Base-by-base conservation (phyloP, 306 rosid species). In the Fragaria ananassa region DNA sequence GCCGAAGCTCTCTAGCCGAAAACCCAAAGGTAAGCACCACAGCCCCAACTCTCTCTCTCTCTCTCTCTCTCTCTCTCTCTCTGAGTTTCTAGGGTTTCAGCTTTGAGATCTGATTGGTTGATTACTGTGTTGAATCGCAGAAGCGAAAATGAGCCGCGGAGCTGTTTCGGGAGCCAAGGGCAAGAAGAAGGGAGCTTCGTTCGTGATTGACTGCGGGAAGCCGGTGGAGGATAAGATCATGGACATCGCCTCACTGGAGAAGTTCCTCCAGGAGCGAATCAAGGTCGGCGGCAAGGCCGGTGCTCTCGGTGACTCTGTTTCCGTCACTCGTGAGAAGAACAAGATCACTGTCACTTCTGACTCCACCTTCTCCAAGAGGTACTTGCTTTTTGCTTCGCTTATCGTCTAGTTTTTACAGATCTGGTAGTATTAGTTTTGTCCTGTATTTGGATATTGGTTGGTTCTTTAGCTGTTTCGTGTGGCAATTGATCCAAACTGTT, bases 171-270 rank as follows among this genome's bases (percentile, higher is more conserved):
- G 91, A 1, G 64, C 89, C n/a, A 95, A 91, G 96, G 99, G 97
- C 47, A 95, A 91, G 95, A 95, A 91, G 92, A 95, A 95, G 89
- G 93, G 91, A 0, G 93, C 82, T 17, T 82, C 86, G 0, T 95
- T 95, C 80, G 91, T 92, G 75, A 87, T 95, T 53, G 99, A 95
- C 70, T 95, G 99, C 73, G 83, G 87, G 12, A 92, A 95, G 86
- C 99, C 97, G 6, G 98, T 95, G 42, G 98, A 95, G 69, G 97
- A 95, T 71, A 92, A 92, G 89, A 95, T 95, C 82, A 95, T 95
- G 99, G 99, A 95, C 77, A 85, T 95, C 86, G 97, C 97, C 3
- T 92, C 99, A 1, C 88, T 95, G 1, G 97, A 95, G 85, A 92
- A 95, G 87, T 92, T 95, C 70, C 97, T 95, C 49, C 98, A 89